Evolutionary conservation across 768 basidiomycete genomes (phyloP), one percentile per base, ranked within the genome.

Genomic region (Suillus brevipes): DNA sequence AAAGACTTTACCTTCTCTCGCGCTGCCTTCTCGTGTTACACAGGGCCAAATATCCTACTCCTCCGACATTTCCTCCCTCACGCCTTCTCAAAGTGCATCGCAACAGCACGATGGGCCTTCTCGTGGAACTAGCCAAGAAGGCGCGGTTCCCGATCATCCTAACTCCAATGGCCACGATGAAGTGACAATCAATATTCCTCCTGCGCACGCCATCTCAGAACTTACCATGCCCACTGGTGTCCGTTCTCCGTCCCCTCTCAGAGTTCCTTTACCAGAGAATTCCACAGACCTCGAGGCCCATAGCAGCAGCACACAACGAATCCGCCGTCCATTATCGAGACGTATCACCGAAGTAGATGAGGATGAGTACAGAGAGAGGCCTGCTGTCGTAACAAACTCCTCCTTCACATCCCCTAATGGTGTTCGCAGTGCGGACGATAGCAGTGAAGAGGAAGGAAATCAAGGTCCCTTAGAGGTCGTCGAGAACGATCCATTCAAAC

Each of bases 61-160:
- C 5, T 86, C 87, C 62, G 86, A 88, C 72, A 72, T 83, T 16
- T 87, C 85, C n/a, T 90, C 89, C 2, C 78, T 91, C 66, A 84
- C 86, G 0, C 90, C 89, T n/a, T 91, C 90, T 7, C 90, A 91
- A 67, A 90, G 89, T 3, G 88, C 88, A 2, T 91, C 90, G 20
- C 89, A 92, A 75, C 70, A 58, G 0, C 58, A 64, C 50, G 71
- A 65, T n/a, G 52, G 61, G 7, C 64, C 31, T 68, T 80, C 63
- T 53, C 47, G 49, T 16, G 69, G 64, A 37, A 66, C 60, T 1
- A 73, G 61, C 40, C 69, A 72, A 28, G 68, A 72, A 61, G 66
- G 45, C 20, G 4, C 60, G 9, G 38, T 61, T 9, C 74, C 66
- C 52, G 65, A 66, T 4, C 43, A 43, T 3, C 25, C 10, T 10